Conservation (phyloP, 768 basidiomycete species). For the Polyporus arcularius region DNA sequence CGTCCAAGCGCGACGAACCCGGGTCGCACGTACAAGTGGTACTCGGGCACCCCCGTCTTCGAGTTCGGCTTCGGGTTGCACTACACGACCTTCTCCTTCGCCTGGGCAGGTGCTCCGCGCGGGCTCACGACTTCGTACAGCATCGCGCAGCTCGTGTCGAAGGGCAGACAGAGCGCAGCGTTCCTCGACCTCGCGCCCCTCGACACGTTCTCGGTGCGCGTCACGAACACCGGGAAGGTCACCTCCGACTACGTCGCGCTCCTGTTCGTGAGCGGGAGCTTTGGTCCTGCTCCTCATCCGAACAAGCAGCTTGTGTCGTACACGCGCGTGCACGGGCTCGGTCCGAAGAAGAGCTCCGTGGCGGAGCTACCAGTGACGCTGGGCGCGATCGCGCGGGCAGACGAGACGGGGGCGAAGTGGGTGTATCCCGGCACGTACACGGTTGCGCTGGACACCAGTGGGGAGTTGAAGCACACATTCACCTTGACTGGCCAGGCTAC, state of each 20-base stretch:
- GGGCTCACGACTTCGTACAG: constrained; percentile 37
- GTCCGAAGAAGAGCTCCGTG: constrained; percentile 29
- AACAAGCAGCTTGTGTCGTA: constrained; percentile 55
- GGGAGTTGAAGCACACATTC: constrained; percentile 42
- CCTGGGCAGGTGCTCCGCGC: constrained; percentile 33
- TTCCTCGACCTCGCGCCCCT: constrained; percentile 46
- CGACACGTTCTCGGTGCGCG: constrained; percentile 48
- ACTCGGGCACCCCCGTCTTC: constrained; percentile 49
- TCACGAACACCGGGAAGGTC: constrained; percentile 49
- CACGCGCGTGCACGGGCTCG: constrained; percentile 40
- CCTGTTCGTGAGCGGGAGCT: constrained; percentile 49
- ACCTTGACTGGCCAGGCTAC: constrained; percentile 42
- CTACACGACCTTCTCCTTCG: constrained; percentile 50
- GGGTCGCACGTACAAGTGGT: constrained; percentile 63
- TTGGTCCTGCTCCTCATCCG: constrained; percentile 52
- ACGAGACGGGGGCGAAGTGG: constrained; percentile 46
- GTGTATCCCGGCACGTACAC: constrained; percentile 48
- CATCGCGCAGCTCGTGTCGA: constrained; percentile 41
- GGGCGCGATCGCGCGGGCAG: constrained; percentile 51
- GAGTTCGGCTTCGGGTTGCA: constrained; percentile 57
- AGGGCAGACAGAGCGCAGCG: constrained; percentile 20
- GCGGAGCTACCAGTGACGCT: constrained; percentile 46
- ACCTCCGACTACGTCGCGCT: constrained; percentile 58
- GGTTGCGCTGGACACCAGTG: constrained; percentile 43
- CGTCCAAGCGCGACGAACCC: constrained; percentile 50